Conservation (phyloP, 768 basidiomycete species). For the Amanita brunnescens region DNA sequence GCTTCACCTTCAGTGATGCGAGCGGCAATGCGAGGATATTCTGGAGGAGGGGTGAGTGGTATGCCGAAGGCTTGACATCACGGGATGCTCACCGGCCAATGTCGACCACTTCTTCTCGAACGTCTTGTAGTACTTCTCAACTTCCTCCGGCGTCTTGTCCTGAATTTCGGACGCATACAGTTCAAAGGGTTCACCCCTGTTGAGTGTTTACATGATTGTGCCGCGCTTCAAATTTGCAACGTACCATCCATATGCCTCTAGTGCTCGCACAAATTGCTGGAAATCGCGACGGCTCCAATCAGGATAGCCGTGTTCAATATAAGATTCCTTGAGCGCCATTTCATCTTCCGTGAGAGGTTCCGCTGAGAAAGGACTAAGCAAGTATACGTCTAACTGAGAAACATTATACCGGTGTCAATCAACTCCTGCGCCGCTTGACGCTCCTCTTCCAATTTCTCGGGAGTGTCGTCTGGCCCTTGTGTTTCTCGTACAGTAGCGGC, state of each 20-base stretch:
- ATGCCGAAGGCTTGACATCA: background rate
- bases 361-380: constrained; percentile 33
- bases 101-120: constrained; percentile 90
- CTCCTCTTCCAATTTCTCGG: constrained; percentile 81
- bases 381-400: background rate
- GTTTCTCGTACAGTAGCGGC: constrained; percentile 55
- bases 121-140: constrained; percentile 67
- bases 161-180: constrained; percentile 76
- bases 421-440: constrained; percentile 70
- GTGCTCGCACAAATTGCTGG: constrained; percentile 76
- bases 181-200: constrained; percentile 56
- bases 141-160: constrained; percentile 73
- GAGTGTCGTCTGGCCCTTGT: constrained; percentile 62
- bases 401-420: constrained; percentile 76
- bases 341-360: constrained; percentile 91
- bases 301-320: constrained; percentile 71
- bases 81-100: constrained; percentile 51
- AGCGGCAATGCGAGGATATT: constrained; percentile 72
- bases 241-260: constrained; percentile 66
- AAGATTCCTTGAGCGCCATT: constrained; percentile 67
- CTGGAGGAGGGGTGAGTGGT: constrained; percentile 23
- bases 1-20: constrained; percentile 86
- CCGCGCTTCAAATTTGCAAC: constrained; percentile 14
- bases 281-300: constrained; percentile 93
- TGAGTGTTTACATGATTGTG: background rate